These are phyloP conservation scores for Bertia moriformis DNA, from an alignment of 2,329 filamentous ascomycete species.

Conservation along the genomic window DNA sequence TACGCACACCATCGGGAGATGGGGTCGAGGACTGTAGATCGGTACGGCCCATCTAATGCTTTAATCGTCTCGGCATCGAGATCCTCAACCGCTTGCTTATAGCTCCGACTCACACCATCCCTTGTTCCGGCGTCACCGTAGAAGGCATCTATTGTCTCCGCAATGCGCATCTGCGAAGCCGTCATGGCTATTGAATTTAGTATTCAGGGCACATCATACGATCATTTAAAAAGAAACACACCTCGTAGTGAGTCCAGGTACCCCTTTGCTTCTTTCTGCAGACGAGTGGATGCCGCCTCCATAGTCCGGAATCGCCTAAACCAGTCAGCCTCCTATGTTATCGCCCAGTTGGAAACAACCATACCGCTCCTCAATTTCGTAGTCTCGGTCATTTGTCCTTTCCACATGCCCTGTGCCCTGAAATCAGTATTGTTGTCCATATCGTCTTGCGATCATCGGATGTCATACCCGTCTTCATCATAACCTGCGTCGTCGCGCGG, in stretches of 20 bases:
- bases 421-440: neutral
- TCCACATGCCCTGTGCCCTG: constrained; percentile 66
- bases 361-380: constrained; percentile 89
- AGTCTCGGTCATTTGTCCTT: constrained; percentile 95
- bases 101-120: constrained; percentile 88
- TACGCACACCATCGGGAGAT: constrained; percentile 95
- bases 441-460: neutral
- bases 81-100: constrained; percentile 97
- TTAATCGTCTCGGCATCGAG: constrained; percentile 97
- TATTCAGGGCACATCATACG: constrained; percentile 3
- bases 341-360: constrained; percentile 2
- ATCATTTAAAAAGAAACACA: constrained; percentile 18
- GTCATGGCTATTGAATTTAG: constrained; percentile 63
- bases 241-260: constrained; percentile 91
- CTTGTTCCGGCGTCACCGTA: constrained; percentile 91
- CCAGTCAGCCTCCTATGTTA: neutral
- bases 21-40: constrained; percentile 84
- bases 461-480: constrained; percentile 85
- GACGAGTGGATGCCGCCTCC: constrained; percentile 78
- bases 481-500: constrained; percentile 96
- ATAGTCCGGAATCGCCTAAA: constrained; percentile 85
- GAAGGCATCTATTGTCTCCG: constrained; percentile 97
- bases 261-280: constrained; percentile 96
- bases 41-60: constrained; percentile 87
- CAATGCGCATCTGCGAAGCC: constrained; percentile 96